phyloP scores from a whole-genome alignment of 306 rosid species.

The Pyrus bretschneideri region DNA sequence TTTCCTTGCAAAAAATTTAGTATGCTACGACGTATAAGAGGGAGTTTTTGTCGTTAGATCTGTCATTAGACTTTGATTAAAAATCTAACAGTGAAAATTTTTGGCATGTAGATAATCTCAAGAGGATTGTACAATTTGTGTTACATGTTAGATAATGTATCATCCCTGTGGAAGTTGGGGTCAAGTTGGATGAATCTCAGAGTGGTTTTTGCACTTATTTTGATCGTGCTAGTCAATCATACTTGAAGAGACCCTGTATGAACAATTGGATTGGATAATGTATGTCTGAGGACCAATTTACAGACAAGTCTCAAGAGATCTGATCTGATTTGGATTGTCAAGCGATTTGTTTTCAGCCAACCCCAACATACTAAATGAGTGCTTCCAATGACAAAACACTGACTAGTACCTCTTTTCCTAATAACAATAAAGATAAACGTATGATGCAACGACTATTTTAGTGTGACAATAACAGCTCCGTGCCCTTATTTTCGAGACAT shows the following conservation, averaged over 20 bases:
- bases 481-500: too few species aligned
- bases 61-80: too few species aligned
- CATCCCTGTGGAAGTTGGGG: background rate
- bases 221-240: constrained; percentile 8
- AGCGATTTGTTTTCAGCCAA: background rate
- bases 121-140: background rate
- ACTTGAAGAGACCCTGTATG: background rate
- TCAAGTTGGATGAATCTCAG: background rate
- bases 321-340: background rate
- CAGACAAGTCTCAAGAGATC: background rate
- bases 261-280: background rate
- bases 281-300: background rate
- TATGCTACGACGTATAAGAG: too few species aligned
- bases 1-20: too few species aligned
- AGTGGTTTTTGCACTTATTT: constrained; percentile 1
- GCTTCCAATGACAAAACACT: too few species aligned
- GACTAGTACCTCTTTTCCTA: too few species aligned
- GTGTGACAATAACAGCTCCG: too few species aligned
- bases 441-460: too few species aligned
- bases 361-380: background rate
- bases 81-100: too few species aligned
- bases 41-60: too few species aligned
- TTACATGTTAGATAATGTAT: background rate
- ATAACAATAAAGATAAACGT: too few species aligned
- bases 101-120: too few species aligned